Base-by-base conservation (phyloP, 805 yeast species). In the Cyberlindnera maritima region DNA sequence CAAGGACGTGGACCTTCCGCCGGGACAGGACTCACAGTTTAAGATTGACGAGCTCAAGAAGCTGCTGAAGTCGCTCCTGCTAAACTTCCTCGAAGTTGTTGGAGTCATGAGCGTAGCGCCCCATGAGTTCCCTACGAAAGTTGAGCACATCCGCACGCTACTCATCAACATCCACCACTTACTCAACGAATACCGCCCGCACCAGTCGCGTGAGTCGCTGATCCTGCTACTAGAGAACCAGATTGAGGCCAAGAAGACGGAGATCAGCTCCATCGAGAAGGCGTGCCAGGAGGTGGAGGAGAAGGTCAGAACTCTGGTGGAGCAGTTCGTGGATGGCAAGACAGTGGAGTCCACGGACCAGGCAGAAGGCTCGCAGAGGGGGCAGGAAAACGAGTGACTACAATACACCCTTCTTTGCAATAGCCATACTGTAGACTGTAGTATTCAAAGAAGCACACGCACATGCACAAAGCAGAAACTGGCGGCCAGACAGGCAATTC, bases 161-260 rank as follows among this genome's bases (percentile, higher is more conserved):
- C 69, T 94, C 43, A 85, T 92, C 61, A 94, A 94, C 61, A 82
- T 94, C 53, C 97, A 94, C 63, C 98, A 94, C 64, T 69, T 94
- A 32, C 69, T 94, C 48, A 94, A 94, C 63, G 90, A 91, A 43
- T 94, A 94, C 66, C 74, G 99, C 50, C 94, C 97, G 3, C 98
- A 94, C 65, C 99, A 94, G 62, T 85, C 96, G 3, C 74, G 97
- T 43, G 99, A 94, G 59, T 83, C 91, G 41, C 71, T 94, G 53
- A 88, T 90, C 36, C 73, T 88, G 72, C 70, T 85, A 44, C 67
- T 88, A 61, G 81, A 77, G 57, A 83, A 80, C 44, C 90, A 86
- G 59, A 78, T 92, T 29, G 86, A 79, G 41, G 71, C 75, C 36
- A 85, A 85, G 57, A 71, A 72, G 42, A 60, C 65, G 5, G 85